phyloP scores from a whole-genome alignment of 441 rosid species.

The Jatropha podagrica region DNA sequence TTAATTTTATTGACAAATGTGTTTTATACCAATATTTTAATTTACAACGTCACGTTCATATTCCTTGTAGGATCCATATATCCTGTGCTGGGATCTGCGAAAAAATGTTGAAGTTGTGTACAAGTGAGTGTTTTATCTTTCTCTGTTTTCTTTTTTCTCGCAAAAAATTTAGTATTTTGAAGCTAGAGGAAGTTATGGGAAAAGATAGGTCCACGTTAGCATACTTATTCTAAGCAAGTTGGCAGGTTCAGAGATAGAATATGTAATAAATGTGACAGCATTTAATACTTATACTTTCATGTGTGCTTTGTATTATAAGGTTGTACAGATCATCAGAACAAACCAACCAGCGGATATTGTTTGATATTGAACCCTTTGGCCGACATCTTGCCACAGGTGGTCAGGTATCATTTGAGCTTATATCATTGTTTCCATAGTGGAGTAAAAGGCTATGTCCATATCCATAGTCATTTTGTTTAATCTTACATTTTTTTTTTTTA shows the following conservation, averaged over 20 bases:
- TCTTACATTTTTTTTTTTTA: slow-evolving; percentile 4
- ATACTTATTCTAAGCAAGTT: neutral
- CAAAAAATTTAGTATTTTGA: neutral
- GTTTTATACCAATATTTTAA: slow-evolving; percentile 4
- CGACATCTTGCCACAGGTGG: slow-evolving; percentile 92
- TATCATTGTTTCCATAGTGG: slow-evolving; percentile 3
- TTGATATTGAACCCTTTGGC: slow-evolving; percentile 82
- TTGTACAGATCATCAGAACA: slow-evolving; percentile 77
- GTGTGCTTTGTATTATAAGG: slow-evolving; percentile 37
- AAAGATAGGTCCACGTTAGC: too few relatives aligned
- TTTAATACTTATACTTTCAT: neutral
- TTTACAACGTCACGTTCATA: slow-evolving; percentile 17
- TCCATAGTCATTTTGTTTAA: neutral
- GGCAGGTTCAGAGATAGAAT: neutral
- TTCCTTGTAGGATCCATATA: slow-evolving; percentile 75
- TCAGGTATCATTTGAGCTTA: slow-evolving; percentile 50
- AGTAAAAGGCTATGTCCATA: neutral
- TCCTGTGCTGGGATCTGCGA: slow-evolving; percentile 90
- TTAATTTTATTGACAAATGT: neutral
- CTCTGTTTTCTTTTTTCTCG: neutral
- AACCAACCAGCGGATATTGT: slow-evolving; percentile 87
- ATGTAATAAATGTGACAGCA: neutral
- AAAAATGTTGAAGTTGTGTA: slow-evolving; percentile 81
- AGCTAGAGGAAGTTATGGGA: neutral
- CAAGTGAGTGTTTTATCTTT: slow-evolving; percentile 53